phyloP scores from a whole-genome alignment of 2,329 filamentous ascomycete genomes.

The Botrytis aclada region DNA sequence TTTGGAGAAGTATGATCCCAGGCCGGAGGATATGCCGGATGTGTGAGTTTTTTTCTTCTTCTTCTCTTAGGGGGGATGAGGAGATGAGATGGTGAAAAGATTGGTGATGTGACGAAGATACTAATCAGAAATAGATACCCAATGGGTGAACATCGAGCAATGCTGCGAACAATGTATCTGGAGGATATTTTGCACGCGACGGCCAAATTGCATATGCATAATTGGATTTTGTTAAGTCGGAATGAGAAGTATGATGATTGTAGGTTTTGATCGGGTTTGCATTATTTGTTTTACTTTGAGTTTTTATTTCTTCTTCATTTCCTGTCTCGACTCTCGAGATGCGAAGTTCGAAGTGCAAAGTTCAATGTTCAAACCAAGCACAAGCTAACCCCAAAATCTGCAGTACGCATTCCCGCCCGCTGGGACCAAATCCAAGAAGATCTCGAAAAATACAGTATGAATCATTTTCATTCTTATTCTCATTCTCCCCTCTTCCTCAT shows the following conservation, averaged over 20 bases:
- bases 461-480: too few relatives aligned
- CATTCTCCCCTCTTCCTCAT: neutral
- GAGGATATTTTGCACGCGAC: conserved; percentile 25
- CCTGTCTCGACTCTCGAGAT: too few relatives aligned
- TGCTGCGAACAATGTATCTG: conserved; percentile 22
- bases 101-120: neutral
- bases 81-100: too few relatives aligned
- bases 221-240: conserved; percentile 24
- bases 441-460: conserved; percentile 25
- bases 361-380: too few relatives aligned
- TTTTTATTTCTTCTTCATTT: neutral
- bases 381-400: neutral
- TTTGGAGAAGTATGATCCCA: conserved; percentile 25
- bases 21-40: neutral
- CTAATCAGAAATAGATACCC: neutral
- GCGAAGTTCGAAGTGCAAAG: too few relatives aligned
- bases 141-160: conserved; percentile 18
- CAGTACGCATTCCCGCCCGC: conserved; percentile 21
- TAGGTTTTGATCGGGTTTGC: conserved; percentile 17
- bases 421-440: conserved; percentile 25
- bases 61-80: too few relatives aligned
- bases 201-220: conserved; percentile 24
- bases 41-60: neutral
- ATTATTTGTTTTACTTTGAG: too few relatives aligned
- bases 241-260: conserved; percentile 24